Base-by-base conservation (phyloP, 352 stramenopile genomes). In the Phytophthora syringae region DNA sequence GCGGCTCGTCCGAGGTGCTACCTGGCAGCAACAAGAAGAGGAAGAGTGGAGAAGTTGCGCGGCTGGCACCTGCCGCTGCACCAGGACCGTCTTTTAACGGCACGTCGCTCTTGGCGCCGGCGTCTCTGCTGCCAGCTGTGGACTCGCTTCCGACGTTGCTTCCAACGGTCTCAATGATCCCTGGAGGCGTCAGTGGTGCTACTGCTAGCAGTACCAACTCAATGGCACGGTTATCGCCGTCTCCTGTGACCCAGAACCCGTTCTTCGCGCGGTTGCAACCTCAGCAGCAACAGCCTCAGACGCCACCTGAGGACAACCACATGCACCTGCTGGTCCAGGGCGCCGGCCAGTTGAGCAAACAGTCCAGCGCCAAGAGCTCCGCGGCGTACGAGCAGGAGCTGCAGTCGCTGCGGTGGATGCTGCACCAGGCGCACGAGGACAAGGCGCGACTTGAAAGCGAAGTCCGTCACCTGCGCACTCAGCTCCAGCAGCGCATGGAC, bases 381-480 rank as follows among this genome's bases (percentile, higher is more conserved):
- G 83, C 88, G n/a, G 45, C 60, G 64, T 90, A 88, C 59, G 78
- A 92, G 64, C 81, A 88, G 63, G 84, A 92, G 59, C 67, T 90
- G 40, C 68, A 88, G 62, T 73, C 70, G 55, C 64, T 92, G 53
- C 80, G 78, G 28, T 86, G 79, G 77, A 63, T 90, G 60, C 65
- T 94, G 44, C 76, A 90, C 37, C 79, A 92, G 59, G 79, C 80
- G n/a, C 79, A 92, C 64, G 78, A 88, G 43, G 80, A 94, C 42
- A 92, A 92, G 48, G 54, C 70, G 25, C 74, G 83, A 55, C 73
- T 94, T 2, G 77, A 86, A 49, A 67, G 50, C 43, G 84, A 94
- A 60, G 74, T 94, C n/a, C 71, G 87, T 49, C 80, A 73, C n/a
- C 60, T 94, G 60, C 80, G 80, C 22, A 67, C 79, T n/a, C 75